Evolutionary conservation across 768 basidiomycete genomes (phyloP).

Genomic region (Lentinula sp.): DNA sequence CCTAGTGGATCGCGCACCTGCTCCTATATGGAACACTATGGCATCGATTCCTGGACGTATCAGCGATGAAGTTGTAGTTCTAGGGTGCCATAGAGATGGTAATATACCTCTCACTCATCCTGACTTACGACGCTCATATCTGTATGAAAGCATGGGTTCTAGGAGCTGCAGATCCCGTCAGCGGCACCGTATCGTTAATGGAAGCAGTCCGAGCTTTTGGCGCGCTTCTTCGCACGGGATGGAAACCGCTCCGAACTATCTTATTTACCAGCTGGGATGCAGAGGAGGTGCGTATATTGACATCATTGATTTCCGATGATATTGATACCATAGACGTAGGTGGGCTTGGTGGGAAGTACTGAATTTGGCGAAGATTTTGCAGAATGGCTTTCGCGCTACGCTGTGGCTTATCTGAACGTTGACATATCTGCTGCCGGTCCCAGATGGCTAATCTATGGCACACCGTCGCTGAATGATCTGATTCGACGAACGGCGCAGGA

Average conservation of each 20-base stretch:
- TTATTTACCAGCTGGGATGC: slow-evolving; percentile 73
- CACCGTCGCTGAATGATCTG: background rate
- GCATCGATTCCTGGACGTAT: slow-evolving; percentile 79
- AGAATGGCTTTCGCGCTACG: slow-evolving; percentile 71
- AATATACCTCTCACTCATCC: slow-evolving; percentile 16
- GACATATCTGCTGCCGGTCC: slow-evolving; percentile 63
- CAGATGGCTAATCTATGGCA: slow-evolving; percentile 33
- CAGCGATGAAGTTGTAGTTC: slow-evolving; percentile 76
- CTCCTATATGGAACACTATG: slow-evolving; percentile 89
- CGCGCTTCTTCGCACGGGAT: slow-evolving; percentile 58
- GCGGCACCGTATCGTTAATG: slow-evolving; percentile 72
- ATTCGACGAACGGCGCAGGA: background rate
- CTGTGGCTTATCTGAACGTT: slow-evolving; percentile 84
- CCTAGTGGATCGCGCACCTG: slow-evolving; percentile 70
- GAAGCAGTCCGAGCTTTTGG: slow-evolving; percentile 78
- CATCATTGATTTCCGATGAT: background rate
- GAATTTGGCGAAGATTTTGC: slow-evolving; percentile 94
- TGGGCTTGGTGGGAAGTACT: slow-evolving; percentile 77
- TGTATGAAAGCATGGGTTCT: slow-evolving; percentile 58
- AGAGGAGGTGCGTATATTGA: slow-evolving; percentile 42
- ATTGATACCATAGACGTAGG: slow-evolving; percentile 19
- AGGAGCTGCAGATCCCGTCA: slow-evolving; percentile 74
- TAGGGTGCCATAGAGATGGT: slow-evolving; percentile 92
- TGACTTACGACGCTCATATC: background rate
- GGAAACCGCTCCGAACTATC: slow-evolving; percentile 78